Base-by-base conservation (phyloP, 306 rosid species). In the Sicyos edulis region DNA sequence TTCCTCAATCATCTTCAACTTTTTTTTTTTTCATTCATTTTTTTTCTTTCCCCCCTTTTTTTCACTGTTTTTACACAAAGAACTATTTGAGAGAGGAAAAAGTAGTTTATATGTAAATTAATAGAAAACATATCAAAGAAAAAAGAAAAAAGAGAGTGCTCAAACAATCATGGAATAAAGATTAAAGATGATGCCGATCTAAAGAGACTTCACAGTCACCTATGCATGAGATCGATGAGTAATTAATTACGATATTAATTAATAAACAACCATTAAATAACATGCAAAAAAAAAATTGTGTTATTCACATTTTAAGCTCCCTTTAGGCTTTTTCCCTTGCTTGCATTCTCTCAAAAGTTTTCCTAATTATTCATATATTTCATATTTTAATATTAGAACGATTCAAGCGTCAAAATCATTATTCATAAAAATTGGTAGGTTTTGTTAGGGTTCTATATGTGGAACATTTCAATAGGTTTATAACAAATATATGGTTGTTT, bases 1-100 rank as follows among this genome's bases (percentile, higher is more conserved):
- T 77, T 82, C 87, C 76, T 78, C 89, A 82, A 82, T 89, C 85
- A 86, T 87, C 82, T 76, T 80, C 79, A 74, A 81, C 90, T 78
- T 83, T 84, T 76, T 83, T 84, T 76, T 84, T 86, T 75, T 76
- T 32, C 37, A 4, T 32, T 7, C 44, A 5, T 37, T 34, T 6
- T 40, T 42, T 12, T 34, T 34, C 2, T 40, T 42, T 12, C n/a
- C 19, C 9, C 37, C 15, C 16, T 40, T 14, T 24, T 11, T 16
- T 6, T 37, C 40, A 40, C 81, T 78, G 10, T 44, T 66, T 83
- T 81, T 79, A 80, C 71, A 75, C 80, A 75, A 73, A 73, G 76
- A 72, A 15, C 9, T 15, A 49, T 8, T 26, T 24, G 73, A 69
- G 0, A 50, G 40, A 69, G 47, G 10, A 29, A 68, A 47, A 50